Evolutionary conservation across 371 early-diverging fungal species (phyloP), one percentile per base, ranked within the genome.

Genomic region (Conidiobolus incongruus): DNA sequence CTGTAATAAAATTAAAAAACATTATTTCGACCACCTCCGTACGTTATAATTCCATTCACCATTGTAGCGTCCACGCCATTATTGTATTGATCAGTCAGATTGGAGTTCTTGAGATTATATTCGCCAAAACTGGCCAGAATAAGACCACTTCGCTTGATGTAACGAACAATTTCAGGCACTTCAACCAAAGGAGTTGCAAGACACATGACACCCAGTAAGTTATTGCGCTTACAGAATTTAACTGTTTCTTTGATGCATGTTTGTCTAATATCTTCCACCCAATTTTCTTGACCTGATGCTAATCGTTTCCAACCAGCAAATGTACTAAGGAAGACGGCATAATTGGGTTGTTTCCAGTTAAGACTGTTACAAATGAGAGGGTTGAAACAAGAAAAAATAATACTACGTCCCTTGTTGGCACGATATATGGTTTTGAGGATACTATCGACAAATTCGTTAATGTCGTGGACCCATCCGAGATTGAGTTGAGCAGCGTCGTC

Each of bases 311-410:
- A 11, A 12, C 1, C 15, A 7, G 32, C 10, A 4, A 2, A 0
- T 19, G 5, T 4, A 17, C 32, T 17, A 21, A 24, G 20, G 19
- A n/a, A 1, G 11, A 2, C 63, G 73, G 58, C 60, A 78, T 72
- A 94, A 55, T 92, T 91, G 29, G 93, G 92, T 52, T 94, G 95
- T 58, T 94, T 94, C 93, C 91, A 91, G 58, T 85, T 94, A 37
- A 91, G 58, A 4, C 85, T 78, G 30, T 81, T 81, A 61, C 95
- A 94, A 5, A 89, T 75, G 13, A 70, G 60, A 12, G 91, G 85
- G 54, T 85, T 85, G 60, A 84, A 82, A 0, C 85, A 84, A 10
- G 79, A 76, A 53, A 90, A 89, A 55, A 93, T 69, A 26, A 79
- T 62, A 38, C 58, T 52, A 28, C 58, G 60, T 17, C 45, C 46